A percentile compares a stretch with the other conserved stretches of the same genome.
phyloP scores from a whole-genome alignment of 2,329 filamentous ascomycete genomes.

The Fusarium paranaense region DNA sequence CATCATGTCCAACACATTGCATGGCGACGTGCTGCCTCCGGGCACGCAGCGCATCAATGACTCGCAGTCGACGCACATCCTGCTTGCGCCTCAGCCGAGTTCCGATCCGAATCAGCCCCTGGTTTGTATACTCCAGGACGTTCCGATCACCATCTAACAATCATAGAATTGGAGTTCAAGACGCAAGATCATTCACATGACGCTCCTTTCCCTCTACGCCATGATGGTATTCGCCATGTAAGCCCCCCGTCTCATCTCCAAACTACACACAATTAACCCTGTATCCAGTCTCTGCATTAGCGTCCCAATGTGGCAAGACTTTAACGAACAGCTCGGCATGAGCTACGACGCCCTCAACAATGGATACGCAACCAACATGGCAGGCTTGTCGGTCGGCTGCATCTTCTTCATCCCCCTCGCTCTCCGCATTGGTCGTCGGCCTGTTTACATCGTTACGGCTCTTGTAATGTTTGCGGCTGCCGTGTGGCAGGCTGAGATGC shows the following conservation, averaged over 20 bases:
- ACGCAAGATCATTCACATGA: conserved; percentile 30
- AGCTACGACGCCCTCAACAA: conserved; percentile 40
- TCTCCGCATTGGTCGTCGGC: conserved; percentile 47
- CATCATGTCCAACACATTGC: not conserved
- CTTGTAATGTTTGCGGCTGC: conserved; percentile 34
- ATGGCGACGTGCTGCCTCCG: conserved; percentile 14
- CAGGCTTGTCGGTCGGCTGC: conserved; percentile 46
- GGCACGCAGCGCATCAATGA: conserved; percentile 34
- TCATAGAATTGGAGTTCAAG: conserved; percentile 28
- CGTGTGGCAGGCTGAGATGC: conserved; percentile 42
- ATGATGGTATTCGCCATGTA: conserved; percentile 37
- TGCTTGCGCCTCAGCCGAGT: conserved; percentile 31
- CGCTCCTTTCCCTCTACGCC: conserved; percentile 23
- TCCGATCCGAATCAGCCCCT: conserved; percentile 35
- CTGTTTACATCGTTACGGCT: conserved; percentile 43
- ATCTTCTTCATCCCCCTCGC: conserved; percentile 50
- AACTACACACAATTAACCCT: not conserved
- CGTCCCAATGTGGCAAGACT: conserved; percentile 34
- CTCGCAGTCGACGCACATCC: conserved; percentile 16
- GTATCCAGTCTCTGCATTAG: conserved; percentile 24
- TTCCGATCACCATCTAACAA: too few species aligned
- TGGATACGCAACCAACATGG: conserved; percentile 43
- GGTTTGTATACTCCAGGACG: conserved; percentile 1
- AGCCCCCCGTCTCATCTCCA: not conserved
- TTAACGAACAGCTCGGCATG: conserved; percentile 32